Evolutionary conservation across 75 land plant genomes (phyloP), one percentile per base, ranked within the genome.

Genomic region (Cunninghamia lanceolata): DNA sequence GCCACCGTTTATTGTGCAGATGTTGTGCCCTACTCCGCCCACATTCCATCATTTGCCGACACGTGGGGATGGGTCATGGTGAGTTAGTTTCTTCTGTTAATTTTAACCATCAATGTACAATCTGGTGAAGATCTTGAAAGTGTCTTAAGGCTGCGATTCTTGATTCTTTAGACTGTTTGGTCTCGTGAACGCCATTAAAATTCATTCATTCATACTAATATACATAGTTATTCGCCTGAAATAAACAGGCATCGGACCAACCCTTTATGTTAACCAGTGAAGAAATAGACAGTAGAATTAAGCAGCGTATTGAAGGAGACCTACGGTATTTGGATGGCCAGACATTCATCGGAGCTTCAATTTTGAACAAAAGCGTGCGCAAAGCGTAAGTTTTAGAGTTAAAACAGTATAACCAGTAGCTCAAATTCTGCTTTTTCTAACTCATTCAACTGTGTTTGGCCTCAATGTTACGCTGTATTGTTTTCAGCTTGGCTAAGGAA

Each of bases 51-150:
- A n/a, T 95, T 91, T 87, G 94, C 95, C 73, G 97, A 95, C 85
- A 89, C 93, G 15, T 95, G 97, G 97, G 97, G 97, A 40, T 95
- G 97, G 97, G 91, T 95, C 39, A 92, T 94, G 94, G 96, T 95
- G 78, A 86, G 82, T 71, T 30, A 25, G 9, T 40, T 32, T 79
- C 25, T 8, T 38, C 82, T 38, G 43, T 32, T 38, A 9, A 9
- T 36, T n/a, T 28, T 38, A 1, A 32, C 43, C 34, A 79, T n/a
- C 19, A 10, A 3, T 38, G 5, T 16, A 19, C 40, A 36, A n/a
- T 38, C 34, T 79, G 32, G 53, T n/a, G n/a, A n/a, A n/a, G n/a
- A n/a, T n/a, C n/a, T n/a, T n/a, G n/a, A n/a, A n/a, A n/a, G n/a
- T n/a, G n/a, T n/a, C n/a, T n/a, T n/a, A n/a, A n/a, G n/a, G n/a